A percentile compares a stretch with the other conserved stretches of the same genome.
Evolutionary conservation across 306 rosid genomes (phyloP).

Genomic region (Cyamopsis tetragonoloba): DNA sequence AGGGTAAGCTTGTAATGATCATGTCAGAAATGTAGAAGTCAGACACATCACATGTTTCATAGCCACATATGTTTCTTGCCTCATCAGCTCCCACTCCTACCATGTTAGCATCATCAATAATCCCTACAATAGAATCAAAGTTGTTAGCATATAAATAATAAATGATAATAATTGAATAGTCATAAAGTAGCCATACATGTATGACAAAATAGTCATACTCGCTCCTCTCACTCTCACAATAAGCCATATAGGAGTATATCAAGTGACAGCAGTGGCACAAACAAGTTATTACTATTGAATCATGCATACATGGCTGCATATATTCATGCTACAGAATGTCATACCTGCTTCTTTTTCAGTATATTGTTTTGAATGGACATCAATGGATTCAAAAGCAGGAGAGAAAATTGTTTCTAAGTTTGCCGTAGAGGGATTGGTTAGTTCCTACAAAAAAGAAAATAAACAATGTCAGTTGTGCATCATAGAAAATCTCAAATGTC

Average conservation of each 20-base stretch:
- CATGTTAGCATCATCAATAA: constrained; percentile 40
- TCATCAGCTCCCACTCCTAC: constrained; percentile 55
- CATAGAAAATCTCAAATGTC: constrained; percentile 1
- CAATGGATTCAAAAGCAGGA: constrained; percentile 63
- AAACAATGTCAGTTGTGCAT: not conserved
- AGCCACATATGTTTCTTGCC: constrained; percentile 45
- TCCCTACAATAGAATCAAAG: constrained; percentile 33
- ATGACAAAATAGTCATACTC: not conserved
- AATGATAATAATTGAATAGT: not conserved
- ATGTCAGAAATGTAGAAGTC: constrained; percentile 94
- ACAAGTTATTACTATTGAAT: too few relatives aligned
- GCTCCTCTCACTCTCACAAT: not conserved
- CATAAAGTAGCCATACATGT: not conserved
- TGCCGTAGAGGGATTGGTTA: constrained; percentile 36
- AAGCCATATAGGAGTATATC: too few relatives aligned
- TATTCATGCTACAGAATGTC: constrained; percentile 10
- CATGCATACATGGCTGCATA: not conserved
- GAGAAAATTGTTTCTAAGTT: constrained; percentile 70
- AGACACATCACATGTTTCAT: constrained; percentile 75
- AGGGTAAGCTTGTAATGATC: constrained; percentile 79
- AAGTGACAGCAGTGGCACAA: too few relatives aligned
- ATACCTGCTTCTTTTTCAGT: constrained; percentile 52
- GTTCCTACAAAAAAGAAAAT: constrained; percentile 49
- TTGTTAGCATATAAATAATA: constrained; percentile 13
- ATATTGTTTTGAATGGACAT: constrained; percentile 39